Evolutionary conservation across 1,284 basidiomycete species (phyloP), one percentile per base, ranked within the genome.

Genomic region (Amylostereum chailletii): DNA sequence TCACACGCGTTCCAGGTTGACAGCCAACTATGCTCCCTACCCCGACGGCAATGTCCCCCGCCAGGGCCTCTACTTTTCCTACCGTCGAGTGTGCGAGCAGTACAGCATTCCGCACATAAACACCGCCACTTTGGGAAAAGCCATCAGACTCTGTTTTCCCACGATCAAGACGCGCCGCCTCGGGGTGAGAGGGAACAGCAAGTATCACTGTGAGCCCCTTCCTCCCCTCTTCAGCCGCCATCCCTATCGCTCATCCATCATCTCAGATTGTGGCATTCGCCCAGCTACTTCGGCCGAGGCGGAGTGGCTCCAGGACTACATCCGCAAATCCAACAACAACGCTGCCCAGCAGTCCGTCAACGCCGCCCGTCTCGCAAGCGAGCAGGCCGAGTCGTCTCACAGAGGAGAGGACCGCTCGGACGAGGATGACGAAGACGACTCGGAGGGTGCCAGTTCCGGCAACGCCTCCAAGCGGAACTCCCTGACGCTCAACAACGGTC

Each of bases 41-140:
- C 87, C 87, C 37, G 90, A 92, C 67, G 90, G 90, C 48, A 92
- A 91, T 65, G 90, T 93, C 59, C 82, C 86, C 54, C 77, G 90
- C 60, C 84, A 94, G 68, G 81, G 88, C 46, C 77, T 95, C 48
- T 95, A 94, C 68, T 90, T 91, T 62, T 93, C 90, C 39, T 95
- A 94, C 70, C 81, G 92, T 55, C 76, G 89, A 53, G 83, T 92
- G 50, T 94, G 91, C 67, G 87, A 90, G 68, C 83, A 88, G 67
- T 90, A 92, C 67, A 83, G 86, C 47, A 90, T 93, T 57, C 88
- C 88, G 53, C 89, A 93, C 61, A 91, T 94, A 72, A 95, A 94
- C 72, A 91, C 92, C 40, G 92, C 93, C 53, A 93, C 91, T 3
- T 77, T 95, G 59, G 92, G 92, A 55, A 95, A 96, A 69, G 91